Percentiles rank a stretch among this genome's conserved stretches.
These are phyloP conservation scores for Cucumis cinereus DNA, from an alignment of 306 rosid species.

Conservation along the genomic window DNA sequence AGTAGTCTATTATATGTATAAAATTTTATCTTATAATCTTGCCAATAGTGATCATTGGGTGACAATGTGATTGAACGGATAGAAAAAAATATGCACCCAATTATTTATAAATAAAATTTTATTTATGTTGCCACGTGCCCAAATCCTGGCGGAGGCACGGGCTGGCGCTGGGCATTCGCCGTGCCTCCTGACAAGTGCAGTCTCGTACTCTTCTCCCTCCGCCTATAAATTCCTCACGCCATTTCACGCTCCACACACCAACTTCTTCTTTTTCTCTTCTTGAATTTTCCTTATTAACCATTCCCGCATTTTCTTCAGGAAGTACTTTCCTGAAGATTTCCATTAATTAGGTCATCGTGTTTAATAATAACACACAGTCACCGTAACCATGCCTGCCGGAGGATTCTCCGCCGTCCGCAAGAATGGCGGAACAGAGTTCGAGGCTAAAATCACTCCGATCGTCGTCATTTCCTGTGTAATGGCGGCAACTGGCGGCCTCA, in stretches of 20 bases:
- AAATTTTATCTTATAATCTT: too few relatives aligned
- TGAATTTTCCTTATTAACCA: not conserved
- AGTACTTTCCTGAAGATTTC: too few relatives aligned
- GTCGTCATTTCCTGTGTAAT: constrained; percentile 5
- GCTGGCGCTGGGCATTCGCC: not conserved
- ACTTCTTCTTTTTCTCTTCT: not conserved
- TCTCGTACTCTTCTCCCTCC: not conserved
- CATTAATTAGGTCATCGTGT: not conserved
- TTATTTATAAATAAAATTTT: too few relatives aligned
- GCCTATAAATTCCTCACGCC: constrained; percentile 3
- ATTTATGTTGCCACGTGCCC: not conserved
- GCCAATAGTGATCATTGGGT: too few relatives aligned
- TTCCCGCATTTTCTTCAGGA: not conserved
- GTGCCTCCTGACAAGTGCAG: not conserved
- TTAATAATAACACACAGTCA: not conserved
- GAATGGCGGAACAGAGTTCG: constrained; percentile 1
- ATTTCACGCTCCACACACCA: not conserved
- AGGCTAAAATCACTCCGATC: constrained; percentile 1
- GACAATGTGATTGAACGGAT: too few relatives aligned
- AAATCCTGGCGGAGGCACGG: not conserved
- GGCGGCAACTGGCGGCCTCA: constrained; percentile 7
- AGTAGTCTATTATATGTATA: too few relatives aligned
- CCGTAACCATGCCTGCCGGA: constrained; percentile 42
- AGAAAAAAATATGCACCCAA: too few relatives aligned
- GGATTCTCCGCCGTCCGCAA: constrained; percentile 21